Base-by-base conservation (phyloP, 345 rosid genomes). In the Lenwebbia sp. region DNA sequence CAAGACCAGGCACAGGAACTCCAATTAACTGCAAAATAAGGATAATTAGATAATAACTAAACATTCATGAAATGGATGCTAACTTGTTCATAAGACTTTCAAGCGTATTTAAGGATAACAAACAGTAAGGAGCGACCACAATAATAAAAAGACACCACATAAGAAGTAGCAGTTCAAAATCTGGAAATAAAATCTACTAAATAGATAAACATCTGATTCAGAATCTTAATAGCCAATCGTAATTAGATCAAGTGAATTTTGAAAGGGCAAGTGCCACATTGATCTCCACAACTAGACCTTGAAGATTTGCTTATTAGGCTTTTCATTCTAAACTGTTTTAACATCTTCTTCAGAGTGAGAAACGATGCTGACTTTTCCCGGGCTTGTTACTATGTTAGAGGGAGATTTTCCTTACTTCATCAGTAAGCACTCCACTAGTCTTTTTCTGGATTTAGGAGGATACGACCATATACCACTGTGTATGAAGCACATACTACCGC, bases 1-100 rank as follows among this genome's bases (percentile, higher is more conserved):
- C 97, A 86, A 95, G 97, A 85, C 97, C 93, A 88, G 92, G 55
- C 82, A 94, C 92, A 4, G 94, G 88, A 87, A 94, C 92, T 88
- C 98, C 98, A 83, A 95, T 94, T 88, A 95, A 92, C 98, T 95
- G 92, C 81, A 82, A 89, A 81, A 74, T 58, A 88, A 82, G 58
- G 82, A 65, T 23, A 85, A 57, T 40, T 57, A 51, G 60, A 78
- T 78, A 88, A 82, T 21, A 82, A 90, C 25, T 88, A 56, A 50
- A 40, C 81, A 37, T 11, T 70, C 81, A 19, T 70, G 81, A 70
- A 33, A 70, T 37, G 53, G 60, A 52, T 51, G 60, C 58, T 23
- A 78, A 53, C 54, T 15, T 10, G n/a, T 54, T 33, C 62, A 53
- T 30, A 10, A 53, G 23, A 49, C 56, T 50, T 54, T 83, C 62